Base-by-base conservation (phyloP, 495 filamentous ascomycete species). In the Neurospora sp. region DNA sequence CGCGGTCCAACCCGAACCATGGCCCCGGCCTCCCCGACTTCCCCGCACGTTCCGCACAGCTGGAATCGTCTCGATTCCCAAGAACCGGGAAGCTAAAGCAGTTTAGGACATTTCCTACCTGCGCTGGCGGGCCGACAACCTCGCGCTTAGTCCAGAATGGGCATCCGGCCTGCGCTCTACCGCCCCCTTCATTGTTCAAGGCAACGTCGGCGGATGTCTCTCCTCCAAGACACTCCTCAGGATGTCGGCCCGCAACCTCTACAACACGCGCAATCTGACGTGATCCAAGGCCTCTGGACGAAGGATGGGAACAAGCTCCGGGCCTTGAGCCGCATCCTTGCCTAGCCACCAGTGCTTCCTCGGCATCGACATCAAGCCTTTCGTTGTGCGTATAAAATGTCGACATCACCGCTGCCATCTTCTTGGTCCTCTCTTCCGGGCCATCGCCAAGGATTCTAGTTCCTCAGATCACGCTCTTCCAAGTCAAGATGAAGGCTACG, bases 401-500 rank as follows among this genome's bases (percentile, higher is more conserved):
- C 37, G 35, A 4, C 0, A 48, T 8, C 44, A 53, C 20, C 69
- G 6, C 37, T 6, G 40, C 69, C n/a, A 16, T 42, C n/a, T 71
- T 42, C 17, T 61, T 31, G 70, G 9, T 37, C 27, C 3, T 44
- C 59, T 44, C 37, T 35, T 27, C 9, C 20, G 17, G 69, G 17
- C 16, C 69, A 44, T 59, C 70, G 12, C 37, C 37, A 12, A 40
- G 38, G 73, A 69, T 53, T 69, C 37, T 44, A 40, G 31, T 72
- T 73, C 37, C 37, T 10, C 42, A 70, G 68, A 16, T 9, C 3
- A 40, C 22, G 39, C 1, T 17, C 20, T 40, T 40, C 59, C 37
- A 75, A 59, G 7, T 44, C 73, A 78, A 73, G 39, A 80, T 81
- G 79, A 78, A 78, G 73, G 71, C 73, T 70, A 71, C 71, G n/a